Evolutionary conservation across 2,329 filamentous ascomycete species (phyloP).

Genomic region (Cladobotryum protrusum): DNA sequence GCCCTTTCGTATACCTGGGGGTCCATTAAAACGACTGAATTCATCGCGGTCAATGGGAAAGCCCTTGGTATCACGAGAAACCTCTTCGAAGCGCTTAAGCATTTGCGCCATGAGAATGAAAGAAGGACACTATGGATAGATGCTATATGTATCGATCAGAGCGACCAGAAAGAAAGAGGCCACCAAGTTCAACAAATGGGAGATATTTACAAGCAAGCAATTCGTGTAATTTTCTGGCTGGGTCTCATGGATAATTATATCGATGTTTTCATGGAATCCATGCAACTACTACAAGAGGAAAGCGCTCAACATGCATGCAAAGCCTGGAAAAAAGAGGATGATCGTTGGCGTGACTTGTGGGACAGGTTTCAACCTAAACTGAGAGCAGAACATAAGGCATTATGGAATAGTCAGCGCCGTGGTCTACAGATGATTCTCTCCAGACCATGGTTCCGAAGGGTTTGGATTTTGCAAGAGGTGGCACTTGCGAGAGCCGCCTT

Average conservation of each 20-base stretch:
- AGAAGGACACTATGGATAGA: constrained; percentile 2
- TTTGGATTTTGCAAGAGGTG: constrained; percentile 11
- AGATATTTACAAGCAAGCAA: constrained; percentile 7
- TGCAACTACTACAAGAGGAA: neutral
- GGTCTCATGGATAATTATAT: neutral
- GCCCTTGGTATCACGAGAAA: neutral
- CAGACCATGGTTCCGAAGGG: constrained; percentile 5
- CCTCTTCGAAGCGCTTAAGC: neutral
- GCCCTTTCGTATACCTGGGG: constrained; percentile 13
- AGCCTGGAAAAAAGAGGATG: neutral
- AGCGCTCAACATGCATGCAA: neutral
- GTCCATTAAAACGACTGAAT: neutral
- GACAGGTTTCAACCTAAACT: neutral
- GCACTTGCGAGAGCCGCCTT: neutral
- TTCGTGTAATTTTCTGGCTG: constrained; percentile 7
- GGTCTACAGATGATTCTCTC: neutral
- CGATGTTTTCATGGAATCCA: constrained; percentile 5
- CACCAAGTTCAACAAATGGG: constrained; percentile 12
- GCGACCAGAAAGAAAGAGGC: constrained; percentile 4
- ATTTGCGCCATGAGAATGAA: neutral
- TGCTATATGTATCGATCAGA: constrained; percentile 4
- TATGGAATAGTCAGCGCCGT: neutral
- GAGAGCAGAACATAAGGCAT: neutral
- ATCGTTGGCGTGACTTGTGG: constrained; percentile 1
- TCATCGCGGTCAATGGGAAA: neutral